Evolutionary conservation across 352 stramenopile species (phyloP).

Genomic region (Plasmopara muralis): DNA sequence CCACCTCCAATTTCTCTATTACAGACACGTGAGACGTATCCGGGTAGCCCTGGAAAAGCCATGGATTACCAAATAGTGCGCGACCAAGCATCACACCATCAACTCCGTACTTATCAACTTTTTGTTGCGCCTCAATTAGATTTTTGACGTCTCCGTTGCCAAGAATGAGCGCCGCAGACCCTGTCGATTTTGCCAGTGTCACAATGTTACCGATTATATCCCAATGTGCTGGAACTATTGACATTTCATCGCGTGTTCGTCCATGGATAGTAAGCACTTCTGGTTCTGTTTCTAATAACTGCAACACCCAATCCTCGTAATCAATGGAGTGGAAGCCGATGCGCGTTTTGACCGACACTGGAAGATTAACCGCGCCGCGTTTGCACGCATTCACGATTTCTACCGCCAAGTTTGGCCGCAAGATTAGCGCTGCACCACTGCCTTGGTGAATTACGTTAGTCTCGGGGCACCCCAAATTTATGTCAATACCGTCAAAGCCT

Average conservation of each 20-base stretch:
- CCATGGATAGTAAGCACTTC: slow-evolving; percentile 76
- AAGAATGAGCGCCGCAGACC: slow-evolving; percentile 59
- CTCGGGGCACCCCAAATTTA: slow-evolving; percentile 83
- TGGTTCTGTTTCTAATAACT: slow-evolving; percentile 55
- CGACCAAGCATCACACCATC: slow-evolving; percentile 78
- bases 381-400: slow-evolving; percentile 65
- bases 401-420: slow-evolving; percentile 50
- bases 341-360: slow-evolving; percentile 74
- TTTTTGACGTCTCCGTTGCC: slow-evolving; percentile 73
- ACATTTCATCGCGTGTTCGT: slow-evolving; percentile 77
- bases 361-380: slow-evolving; percentile 51
- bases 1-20: slow-evolving; percentile 48
- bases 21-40: slow-evolving; percentile 48
- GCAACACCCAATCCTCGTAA: slow-evolving; percentile 70
- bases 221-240: slow-evolving; percentile 73
- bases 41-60: slow-evolving; percentile 64
- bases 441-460: slow-evolving; percentile 75
- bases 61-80: slow-evolving; percentile 73
- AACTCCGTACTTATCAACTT: slow-evolving; percentile 59
- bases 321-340: slow-evolving; percentile 75
- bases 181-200: slow-evolving; percentile 37
- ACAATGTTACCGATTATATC: slow-evolving; percentile 74
- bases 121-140: slow-evolving; percentile 54
- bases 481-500: slow-evolving; percentile 81
- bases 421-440: slow-evolving; percentile 60